These are phyloP conservation scores for Alloascoidea africana DNA, from an alignment of 805 yeast genomes.

Conservation along the genomic window DNA sequence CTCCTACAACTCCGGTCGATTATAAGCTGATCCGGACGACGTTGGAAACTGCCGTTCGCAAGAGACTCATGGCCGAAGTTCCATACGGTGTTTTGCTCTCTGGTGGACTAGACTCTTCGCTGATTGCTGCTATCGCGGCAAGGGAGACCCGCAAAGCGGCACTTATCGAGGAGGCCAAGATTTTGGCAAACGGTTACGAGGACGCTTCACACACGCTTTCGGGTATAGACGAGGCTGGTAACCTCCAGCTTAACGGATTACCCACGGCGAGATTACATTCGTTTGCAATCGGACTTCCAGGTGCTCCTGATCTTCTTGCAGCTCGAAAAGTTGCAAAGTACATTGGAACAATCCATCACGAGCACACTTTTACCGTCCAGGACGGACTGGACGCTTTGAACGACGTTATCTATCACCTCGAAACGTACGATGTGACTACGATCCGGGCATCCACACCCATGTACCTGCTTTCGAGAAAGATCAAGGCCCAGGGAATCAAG, in stretches of 20 bases:
- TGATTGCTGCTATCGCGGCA: slow-evolving; percentile 95
- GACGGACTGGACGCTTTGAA: slow-evolving; percentile 93
- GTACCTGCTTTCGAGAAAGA: slow-evolving; percentile 91
- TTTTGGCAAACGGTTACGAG: slow-evolving; percentile 27
- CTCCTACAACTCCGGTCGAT: slow-evolving; percentile 70
- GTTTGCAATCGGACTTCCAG: slow-evolving; percentile 92
- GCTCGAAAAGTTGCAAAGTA: slow-evolving; percentile 94
- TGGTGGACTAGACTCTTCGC: slow-evolving; percentile 94
- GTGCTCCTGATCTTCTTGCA: slow-evolving; percentile 94
- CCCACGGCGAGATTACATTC: slow-evolving; percentile 74
- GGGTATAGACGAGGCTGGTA: slow-evolving; percentile 85
- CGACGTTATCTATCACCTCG: slow-evolving; percentile 91
- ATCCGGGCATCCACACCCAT: slow-evolving; percentile 98
- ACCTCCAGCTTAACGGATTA: slow-evolving; percentile 60
- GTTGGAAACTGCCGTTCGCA: slow-evolving; percentile 90
- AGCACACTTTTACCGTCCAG: slow-evolving; percentile 91
- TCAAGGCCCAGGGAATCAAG: slow-evolving; percentile 98
- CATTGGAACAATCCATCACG: slow-evolving; percentile 94
- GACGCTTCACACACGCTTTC: slow-evolving; percentile 62
- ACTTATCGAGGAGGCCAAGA: slow-evolving; percentile 20
- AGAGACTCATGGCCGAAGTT: slow-evolving; percentile 98
- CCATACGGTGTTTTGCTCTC: slow-evolving; percentile 96
- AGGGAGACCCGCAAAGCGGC: slow-evolving; percentile 83
- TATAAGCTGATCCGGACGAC: slow-evolving; percentile 56
- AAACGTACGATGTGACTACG: slow-evolving; percentile 96